phyloP scores from a whole-genome alignment of 1,284 basidiomycete species.

The Ceratobasidium papillatum region DNA sequence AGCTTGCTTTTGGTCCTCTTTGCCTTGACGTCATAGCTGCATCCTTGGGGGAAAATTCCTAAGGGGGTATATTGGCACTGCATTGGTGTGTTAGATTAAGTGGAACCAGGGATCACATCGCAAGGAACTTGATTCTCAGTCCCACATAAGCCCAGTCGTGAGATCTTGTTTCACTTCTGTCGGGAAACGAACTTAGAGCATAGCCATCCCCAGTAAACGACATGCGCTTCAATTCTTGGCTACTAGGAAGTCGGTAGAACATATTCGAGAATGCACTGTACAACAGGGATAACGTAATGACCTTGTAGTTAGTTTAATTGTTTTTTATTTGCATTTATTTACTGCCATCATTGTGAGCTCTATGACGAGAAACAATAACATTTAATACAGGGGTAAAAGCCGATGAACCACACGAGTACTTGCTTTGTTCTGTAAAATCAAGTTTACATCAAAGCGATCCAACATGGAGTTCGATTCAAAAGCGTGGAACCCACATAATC shows the following conservation, averaged over 20 bases:
- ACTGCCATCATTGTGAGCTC: not conserved
- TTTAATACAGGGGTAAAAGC: constrained; percentile 30
- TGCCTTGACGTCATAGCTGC: not conserved
- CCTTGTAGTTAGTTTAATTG: not conserved
- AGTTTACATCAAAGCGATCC: not conserved
- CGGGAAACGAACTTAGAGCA: constrained; percentile 3
- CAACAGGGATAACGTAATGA: no score
- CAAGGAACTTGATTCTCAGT: constrained; percentile 5
- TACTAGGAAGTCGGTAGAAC: no score
- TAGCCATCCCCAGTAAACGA: not conserved
- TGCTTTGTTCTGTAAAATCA: constrained; percentile 16
- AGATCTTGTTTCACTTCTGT: constrained; percentile 9
- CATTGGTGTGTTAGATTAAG: not conserved
- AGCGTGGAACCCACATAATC: not conserved
- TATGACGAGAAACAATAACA: not conserved
- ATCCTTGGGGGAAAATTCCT: not conserved
- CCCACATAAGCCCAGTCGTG: not conserved
- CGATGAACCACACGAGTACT: not conserved
- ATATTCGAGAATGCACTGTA: no score
- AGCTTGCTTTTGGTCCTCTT: not conserved
- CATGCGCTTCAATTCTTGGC: not conserved
- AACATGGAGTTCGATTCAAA: not conserved
- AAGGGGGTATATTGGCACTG: not conserved
- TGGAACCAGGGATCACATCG: not conserved
- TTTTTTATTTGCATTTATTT: not conserved